Evolutionary conservation across 2,329 filamentous ascomycete species (phyloP), one percentile per base, ranked within the genome.

Genomic region (Malbranchea cinnamomea): DNA sequence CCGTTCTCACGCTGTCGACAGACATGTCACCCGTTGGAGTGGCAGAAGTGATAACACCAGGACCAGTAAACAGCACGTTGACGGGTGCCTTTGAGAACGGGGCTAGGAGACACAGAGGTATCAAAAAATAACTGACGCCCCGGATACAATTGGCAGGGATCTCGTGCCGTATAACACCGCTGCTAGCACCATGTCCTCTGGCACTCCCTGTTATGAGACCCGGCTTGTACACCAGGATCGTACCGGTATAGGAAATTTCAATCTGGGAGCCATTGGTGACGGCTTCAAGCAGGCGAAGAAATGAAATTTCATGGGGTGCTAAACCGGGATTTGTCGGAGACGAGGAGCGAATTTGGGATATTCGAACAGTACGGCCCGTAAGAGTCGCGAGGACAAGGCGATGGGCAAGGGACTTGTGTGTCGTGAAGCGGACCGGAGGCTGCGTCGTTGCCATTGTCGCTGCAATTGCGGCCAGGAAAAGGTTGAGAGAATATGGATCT

Each of bases 181-280:
- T 54, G 35, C 69, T 63, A 21, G 80, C 76, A 44, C 82, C 82
- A 28, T 76, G 68, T 11, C 82, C 83, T 12, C 79, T 66, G 14
- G 79, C 73, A 26, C 76, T 78, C 37, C 89, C 89, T 0, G 83
- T 89, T 46, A 98, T 91, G 23, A 98, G 65, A 20, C 89, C 89
- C 0, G 89, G 89, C 41, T 81, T 78, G 59, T 91, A 98, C 21
- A 85, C 77, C 33, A 98, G 71, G 1, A 83, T 85, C 0, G 89
- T 95, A 50, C 89, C 89, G 1, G 84, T 94, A 60, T 92, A 89
- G 7, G 84, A 93, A 44, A 98, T 93, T 48, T 94, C 85, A 60
- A 95, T 83, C 33, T 79, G 75, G 34, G 80, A 81, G 58, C 89
- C 89, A 64, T 98, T 98, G 48, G 89, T 98, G 46, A 98, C 68